Base-by-base conservation (phyloP, 2,329 filamentous ascomycete species). In the Coleophoma cylindrospora region DNA sequence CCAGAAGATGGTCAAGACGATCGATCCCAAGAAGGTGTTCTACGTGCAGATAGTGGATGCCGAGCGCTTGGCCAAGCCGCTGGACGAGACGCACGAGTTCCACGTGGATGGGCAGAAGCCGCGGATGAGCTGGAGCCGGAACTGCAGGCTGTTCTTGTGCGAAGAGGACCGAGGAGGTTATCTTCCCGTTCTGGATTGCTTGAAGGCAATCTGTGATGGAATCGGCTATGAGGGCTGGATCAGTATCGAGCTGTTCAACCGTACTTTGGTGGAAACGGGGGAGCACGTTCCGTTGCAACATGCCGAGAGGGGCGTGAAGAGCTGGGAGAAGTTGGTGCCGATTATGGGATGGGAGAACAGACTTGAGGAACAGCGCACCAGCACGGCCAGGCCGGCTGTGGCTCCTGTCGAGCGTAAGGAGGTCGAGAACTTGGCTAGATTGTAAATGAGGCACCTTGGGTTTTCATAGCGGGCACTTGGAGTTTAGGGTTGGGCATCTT, bases 31-130 rank as follows among this genome's bases (percentile, higher is more conserved):
- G 21, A 64, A 64, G 64, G 74, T 92, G 0, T 89, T 90, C 59
- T 89, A 87, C 59, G 73, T 92, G 1, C 89, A 92, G 62, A 75
- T 91, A 8, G 87, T 87, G 5, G 87, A 92, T 60, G 88, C 81
- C 1, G 85, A 89, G 64, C 72, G 76, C 4, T 72, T 91, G 3
- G 60, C 66, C 0, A 59, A 69, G 11, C 86, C 87, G 0, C 66
- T 91, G 9, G 58, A 75, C 2, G 62, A 73, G 17, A 74, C 72
- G 1, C 84, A 89, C 62, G 64, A 70, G 6, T 86, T 79, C 59
- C 77, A 85, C 67, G 70, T 78, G 9, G 64, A 74, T 0, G 74
- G 72, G 4, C 84, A 87, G 65, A 77, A 76, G 14, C 62, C 78
- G 2, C 70, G 84, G 3, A 91, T 92, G 88, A 88, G 78, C 61